Evolutionary conservation across 192 early-diverging fungal genomes (phyloP), one percentile per base, ranked within the genome.

Genomic region (Gaertneriomyces semiglobifer): DNA sequence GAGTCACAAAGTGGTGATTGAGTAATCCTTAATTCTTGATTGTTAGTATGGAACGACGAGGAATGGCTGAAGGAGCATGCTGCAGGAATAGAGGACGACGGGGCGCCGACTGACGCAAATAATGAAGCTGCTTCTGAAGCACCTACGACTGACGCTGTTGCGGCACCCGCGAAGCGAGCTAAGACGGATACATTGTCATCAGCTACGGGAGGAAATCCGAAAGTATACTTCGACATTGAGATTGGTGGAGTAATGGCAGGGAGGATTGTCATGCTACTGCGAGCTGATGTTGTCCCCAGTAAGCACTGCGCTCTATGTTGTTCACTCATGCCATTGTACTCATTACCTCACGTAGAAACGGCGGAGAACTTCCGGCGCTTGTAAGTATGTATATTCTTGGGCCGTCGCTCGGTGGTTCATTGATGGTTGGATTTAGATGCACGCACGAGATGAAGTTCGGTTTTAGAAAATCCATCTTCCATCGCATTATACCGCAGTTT

Each of bases 291-390:
- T 40, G 62, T 66, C 12, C 77, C 77, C 51, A 77, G 74, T 75
- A 52, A 25, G 60, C 20, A 41, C 45, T 53, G 25, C 42, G 7
- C 12, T 47, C 8, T 70, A 6, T n/a, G 11, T 39, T 20, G 1
- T 56, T 54, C 12, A 16, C 45, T n/a, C 9, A 57, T 20, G 0
- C 1, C 38, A 40, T 53, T 61, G 48, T 19, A 19, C 18, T 12
- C 47, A 52, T 68, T 0, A 14, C 6, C 53, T 77, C 51, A 47
- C 41, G n/a, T 52, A 77, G 71, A 81, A 65, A 83, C 79, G 46
- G 93, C 91, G 53, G 93, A 95, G 79, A 98, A 98, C 89, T 98
- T 98, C 83, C 86, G 92, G 45, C 86, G 87, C 59, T 84, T 98
- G 74, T 96, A 58, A 61, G 69, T 57, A 20, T 38, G 12, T 0